Percentiles rank a stretch among this genome's conserved stretches.
phyloP scores from a whole-genome alignment of 2,329 filamentous ascomycete genomes.

The Fusarium gaditjirri region DNA sequence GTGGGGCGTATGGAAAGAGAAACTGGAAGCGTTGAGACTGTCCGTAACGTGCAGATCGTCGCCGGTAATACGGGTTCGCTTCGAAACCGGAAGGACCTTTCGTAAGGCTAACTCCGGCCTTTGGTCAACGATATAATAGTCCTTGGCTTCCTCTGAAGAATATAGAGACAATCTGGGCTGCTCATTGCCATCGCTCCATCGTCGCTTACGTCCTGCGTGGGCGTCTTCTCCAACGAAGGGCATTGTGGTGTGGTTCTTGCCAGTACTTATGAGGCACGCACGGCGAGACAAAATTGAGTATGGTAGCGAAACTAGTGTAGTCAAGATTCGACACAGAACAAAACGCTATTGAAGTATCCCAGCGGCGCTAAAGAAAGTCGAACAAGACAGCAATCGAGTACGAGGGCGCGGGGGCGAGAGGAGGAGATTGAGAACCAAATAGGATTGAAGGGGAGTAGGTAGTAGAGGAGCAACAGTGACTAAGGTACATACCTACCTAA shows the following conservation, averaged over 20 bases:
- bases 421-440: conserved; percentile 7
- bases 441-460: conserved; percentile 18
- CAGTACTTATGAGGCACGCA: conserved; percentile 22
- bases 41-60: conserved; percentile 37
- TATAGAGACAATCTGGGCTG: conserved; percentile 41
- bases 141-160: conserved; percentile 39
- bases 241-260: conserved; percentile 44
- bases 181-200: conserved; percentile 47
- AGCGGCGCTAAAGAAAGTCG: neutral
- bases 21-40: conserved; percentile 8
- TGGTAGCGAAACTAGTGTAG: neutral
- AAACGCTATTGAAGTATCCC: neutral
- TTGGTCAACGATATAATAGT: conserved; percentile 45
- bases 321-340: neutral
- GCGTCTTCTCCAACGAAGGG: conserved; percentile 50
- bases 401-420: conserved; percentile 12
- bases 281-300: conserved; percentile 21
- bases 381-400: neutral
- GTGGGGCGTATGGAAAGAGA: conserved; percentile 27
- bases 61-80: conserved; percentile 46
- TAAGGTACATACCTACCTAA: neutral
- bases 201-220: conserved; percentile 50
- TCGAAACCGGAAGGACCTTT: conserved; percentile 47
- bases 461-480: conserved; percentile 21
- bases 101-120: conserved; percentile 41